Conservation (phyloP, 2,329 filamentous ascomycete species). For the Thielaviopsis ethacetica region DNA sequence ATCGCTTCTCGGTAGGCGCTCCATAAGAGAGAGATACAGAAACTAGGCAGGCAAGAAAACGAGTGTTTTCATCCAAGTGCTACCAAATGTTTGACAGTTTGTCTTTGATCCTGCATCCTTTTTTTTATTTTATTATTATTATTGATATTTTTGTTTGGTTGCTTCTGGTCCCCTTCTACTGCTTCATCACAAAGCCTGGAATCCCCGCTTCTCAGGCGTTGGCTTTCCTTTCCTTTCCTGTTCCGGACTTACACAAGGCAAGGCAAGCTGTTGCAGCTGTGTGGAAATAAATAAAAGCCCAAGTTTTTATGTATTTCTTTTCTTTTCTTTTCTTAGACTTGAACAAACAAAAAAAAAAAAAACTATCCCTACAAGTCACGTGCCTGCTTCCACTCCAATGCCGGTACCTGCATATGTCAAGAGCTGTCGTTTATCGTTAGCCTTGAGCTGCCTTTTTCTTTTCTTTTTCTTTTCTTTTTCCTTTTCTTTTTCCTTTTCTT, state of each 20-base stretch:
- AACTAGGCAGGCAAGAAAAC: too few species aligned
- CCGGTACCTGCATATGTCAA: not conserved
- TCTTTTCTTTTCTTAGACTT: too few species aligned
- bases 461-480: too few species aligned
- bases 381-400: not conserved
- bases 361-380: not conserved
- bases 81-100: not conserved
- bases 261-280: too few species aligned
- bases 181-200: not conserved
- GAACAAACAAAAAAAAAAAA: not conserved
- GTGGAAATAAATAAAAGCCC: too few species aligned
- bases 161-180: not conserved
- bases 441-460: too few species aligned
- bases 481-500: not conserved
- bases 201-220: not conserved
- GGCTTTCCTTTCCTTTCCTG: too few species aligned
- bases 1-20: too few species aligned
- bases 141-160: not conserved
- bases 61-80: not conserved
- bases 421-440: too few species aligned
- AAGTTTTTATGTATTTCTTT: not conserved
- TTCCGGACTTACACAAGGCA: too few species aligned
- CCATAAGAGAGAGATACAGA: too few species aligned
- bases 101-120: not conserved
- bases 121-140: not conserved